A percentile compares a stretch with the other conserved stretches of the same genome.
Evolutionary conservation across 352 stramenopile species (phyloP).

Genomic region (Phytopythium sindhum): DNA sequence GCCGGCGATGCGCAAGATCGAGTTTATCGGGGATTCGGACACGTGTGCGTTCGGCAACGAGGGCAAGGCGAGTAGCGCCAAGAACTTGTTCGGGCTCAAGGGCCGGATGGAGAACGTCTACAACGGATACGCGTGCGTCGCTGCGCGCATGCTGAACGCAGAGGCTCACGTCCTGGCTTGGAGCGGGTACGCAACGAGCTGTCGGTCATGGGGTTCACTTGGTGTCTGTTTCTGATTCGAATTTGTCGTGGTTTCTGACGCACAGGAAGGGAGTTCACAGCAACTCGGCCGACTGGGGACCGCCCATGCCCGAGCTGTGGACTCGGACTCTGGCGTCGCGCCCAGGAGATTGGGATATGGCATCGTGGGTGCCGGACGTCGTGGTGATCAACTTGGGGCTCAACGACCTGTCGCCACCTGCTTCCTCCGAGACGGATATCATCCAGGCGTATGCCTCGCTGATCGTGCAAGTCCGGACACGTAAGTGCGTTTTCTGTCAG

Average conservation of each 20-base stretch:
- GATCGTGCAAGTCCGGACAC: slow-evolving; percentile 69
- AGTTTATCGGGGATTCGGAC: slow-evolving; percentile 85
- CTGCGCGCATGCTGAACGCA: slow-evolving; percentile 80
- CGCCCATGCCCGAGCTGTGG: slow-evolving; percentile 78
- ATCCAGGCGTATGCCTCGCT: slow-evolving; percentile 71
- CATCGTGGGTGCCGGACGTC: slow-evolving; percentile 72
- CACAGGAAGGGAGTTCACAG: slow-evolving; percentile 83
- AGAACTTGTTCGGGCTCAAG: slow-evolving; percentile 84
- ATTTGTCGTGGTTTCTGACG: slow-evolving; percentile 5
- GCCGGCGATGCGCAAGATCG: slow-evolving; percentile 52
- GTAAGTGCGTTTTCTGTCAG: slow-evolving; percentile 26
- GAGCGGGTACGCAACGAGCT: slow-evolving; percentile 51
- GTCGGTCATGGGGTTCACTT: background rate
- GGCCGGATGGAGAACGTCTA: slow-evolving; percentile 87
- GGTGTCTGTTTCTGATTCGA: background rate
- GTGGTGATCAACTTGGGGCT: slow-evolving; percentile 83
- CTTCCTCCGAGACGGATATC: slow-evolving; percentile 82
- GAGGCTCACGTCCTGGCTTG: slow-evolving; percentile 84
- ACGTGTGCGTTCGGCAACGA: slow-evolving; percentile 87
- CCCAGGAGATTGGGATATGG: slow-evolving; percentile 66
- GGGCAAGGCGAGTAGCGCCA: slow-evolving; percentile 62
- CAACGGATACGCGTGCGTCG: slow-evolving; percentile 83
- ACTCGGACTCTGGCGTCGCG: slow-evolving; percentile 84
- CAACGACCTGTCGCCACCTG: slow-evolving; percentile 82
- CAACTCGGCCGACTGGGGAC: slow-evolving; percentile 80